A percentile compares a stretch with the other conserved stretches of the same genome.
Conservation (phyloP, 1,284 basidiomycete species). For the Irpex sp. region DNA sequence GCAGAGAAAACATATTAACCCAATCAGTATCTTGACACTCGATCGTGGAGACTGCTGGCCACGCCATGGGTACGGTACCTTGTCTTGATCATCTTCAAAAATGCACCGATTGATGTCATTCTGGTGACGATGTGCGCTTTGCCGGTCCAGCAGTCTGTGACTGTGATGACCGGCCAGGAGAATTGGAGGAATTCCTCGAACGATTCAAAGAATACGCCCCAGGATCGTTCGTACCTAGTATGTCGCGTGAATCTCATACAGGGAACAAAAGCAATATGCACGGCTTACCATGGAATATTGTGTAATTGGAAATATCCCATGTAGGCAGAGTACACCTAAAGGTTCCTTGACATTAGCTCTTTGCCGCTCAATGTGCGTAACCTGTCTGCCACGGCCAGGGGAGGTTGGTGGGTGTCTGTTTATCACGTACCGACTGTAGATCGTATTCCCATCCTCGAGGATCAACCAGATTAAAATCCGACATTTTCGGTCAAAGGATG, state of each 20-base stretch:
- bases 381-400: slow-evolving; percentile 1
- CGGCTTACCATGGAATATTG: slow-evolving; percentile 64
- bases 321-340: slow-evolving; percentile 78
- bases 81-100: slow-evolving; percentile 78
- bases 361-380: slow-evolving; percentile 4
- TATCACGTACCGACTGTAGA: slow-evolving; percentile 66
- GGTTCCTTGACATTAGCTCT: not conserved
- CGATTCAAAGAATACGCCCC: slow-evolving; percentile 77
- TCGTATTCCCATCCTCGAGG: slow-evolving; percentile 82
- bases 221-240: slow-evolving; percentile 73
- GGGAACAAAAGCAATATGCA: not conserved
- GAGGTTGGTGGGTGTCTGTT: slow-evolving; percentile 6
- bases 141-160: slow-evolving; percentile 72
- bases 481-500: slow-evolving; percentile 35
- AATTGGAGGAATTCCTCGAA: slow-evolving; percentile 83
- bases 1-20: not conserved
- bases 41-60: not conserved
- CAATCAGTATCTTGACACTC: not conserved
- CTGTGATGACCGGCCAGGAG: slow-evolving; percentile 81
- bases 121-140: slow-evolving; percentile 78
- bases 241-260: not conserved
- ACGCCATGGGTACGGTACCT: slow-evolving; percentile 35
- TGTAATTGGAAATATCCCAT: slow-evolving; percentile 80
- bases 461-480: slow-evolving; percentile 71
- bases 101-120: slow-evolving; percentile 64